Percentiles rank a stretch among this genome's conserved stretches.
Conservation (phyloP, 208 protist species). For the Leishmania guyanensis region DNA sequence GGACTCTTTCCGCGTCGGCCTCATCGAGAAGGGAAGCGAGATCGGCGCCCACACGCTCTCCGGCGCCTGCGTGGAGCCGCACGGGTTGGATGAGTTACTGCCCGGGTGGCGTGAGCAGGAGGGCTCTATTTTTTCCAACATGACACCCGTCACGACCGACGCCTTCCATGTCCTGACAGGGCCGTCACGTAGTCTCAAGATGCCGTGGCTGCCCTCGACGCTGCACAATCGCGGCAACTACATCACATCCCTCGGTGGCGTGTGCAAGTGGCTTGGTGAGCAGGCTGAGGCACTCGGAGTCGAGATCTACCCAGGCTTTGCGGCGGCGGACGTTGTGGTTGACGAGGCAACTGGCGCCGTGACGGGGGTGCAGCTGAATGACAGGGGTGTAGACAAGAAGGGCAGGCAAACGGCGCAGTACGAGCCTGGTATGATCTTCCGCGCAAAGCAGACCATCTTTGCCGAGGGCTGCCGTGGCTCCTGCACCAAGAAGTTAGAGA, state of each 20-base stretch:
- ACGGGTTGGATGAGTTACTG: slow-evolving; percentile 95
- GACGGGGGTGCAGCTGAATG: slow-evolving; percentile 76
- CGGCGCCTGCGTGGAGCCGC: slow-evolving; percentile 97
- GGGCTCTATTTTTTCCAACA: slow-evolving; percentile 55
- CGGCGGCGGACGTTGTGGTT: slow-evolving; percentile 86
- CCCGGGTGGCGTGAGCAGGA: slow-evolving; percentile 92
- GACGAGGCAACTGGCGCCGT: slow-evolving; percentile 46
- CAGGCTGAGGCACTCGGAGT: slow-evolving; percentile 96
- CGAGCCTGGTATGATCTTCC: slow-evolving; percentile 96
- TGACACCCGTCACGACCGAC: slow-evolving; percentile 93
- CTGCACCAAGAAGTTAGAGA: slow-evolving; percentile 93
- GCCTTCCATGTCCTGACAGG: slow-evolving; percentile 86
- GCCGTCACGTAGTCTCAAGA: slow-evolving; percentile 40
- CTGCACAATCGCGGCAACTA: slow-evolving; percentile 96
- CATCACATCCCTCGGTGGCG: slow-evolving; percentile 93
- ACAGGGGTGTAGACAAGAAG: slow-evolving; percentile 92
- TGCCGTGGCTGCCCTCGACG: slow-evolving; percentile 72
- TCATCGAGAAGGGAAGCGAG: slow-evolving; percentile 97
- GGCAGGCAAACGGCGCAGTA: slow-evolving; percentile 92
- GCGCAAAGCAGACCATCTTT: slow-evolving; percentile 95
- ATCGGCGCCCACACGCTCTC: slow-evolving; percentile 97
- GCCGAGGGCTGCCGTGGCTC: slow-evolving; percentile 97
- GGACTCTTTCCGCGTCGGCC: slow-evolving; percentile 88
- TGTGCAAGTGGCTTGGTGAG: slow-evolving; percentile 94
- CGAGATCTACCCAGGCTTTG: slow-evolving; percentile 96